Evolutionary conservation across 805 yeast species (phyloP).

Genomic region (Lipomyces spencermartinsiae): DNA sequence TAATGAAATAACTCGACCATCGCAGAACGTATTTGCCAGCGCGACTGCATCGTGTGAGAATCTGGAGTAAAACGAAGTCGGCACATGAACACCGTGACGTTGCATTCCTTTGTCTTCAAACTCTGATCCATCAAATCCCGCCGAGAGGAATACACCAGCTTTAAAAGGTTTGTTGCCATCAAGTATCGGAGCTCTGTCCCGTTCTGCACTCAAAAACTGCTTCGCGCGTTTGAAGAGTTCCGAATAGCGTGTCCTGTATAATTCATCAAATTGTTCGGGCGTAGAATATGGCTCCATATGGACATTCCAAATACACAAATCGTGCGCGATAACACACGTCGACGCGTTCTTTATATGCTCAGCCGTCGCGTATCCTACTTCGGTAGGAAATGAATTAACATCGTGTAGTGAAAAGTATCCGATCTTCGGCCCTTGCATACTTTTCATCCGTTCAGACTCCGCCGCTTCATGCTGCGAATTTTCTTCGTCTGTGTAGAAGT

Average conservation of each 20-base stretch:
- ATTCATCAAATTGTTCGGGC: slow-evolving; percentile 67
- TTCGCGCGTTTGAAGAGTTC: slow-evolving; percentile 69
- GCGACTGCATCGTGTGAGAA: slow-evolving; percentile 77
- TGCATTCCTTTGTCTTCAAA: slow-evolving; percentile 85
- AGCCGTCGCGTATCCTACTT: slow-evolving; percentile 73
- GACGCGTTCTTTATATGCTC: slow-evolving; percentile 77
- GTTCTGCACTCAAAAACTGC: slow-evolving; percentile 56
- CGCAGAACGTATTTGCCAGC: slow-evolving; percentile 65
- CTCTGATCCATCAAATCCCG: slow-evolving; percentile 89
- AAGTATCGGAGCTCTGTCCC: neutral
- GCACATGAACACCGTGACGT: slow-evolving; percentile 80
- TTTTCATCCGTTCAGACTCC: slow-evolving; percentile 1
- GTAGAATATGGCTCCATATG: slow-evolving; percentile 71
- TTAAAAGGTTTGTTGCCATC: slow-evolving; percentile 50
- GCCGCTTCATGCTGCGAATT: neutral
- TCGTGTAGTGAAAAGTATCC: slow-evolving; percentile 87
- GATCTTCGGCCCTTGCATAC: slow-evolving; percentile 57
- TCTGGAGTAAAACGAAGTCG: slow-evolving; percentile 75
- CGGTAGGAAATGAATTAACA: slow-evolving; percentile 85
- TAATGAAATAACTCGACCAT: slow-evolving; percentile 68
- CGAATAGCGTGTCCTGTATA: slow-evolving; percentile 67
- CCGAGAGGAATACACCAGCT: slow-evolving; percentile 73
- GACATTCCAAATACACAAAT: slow-evolving; percentile 80
- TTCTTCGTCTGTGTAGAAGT: slow-evolving; percentile 29
- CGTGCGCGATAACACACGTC: slow-evolving; percentile 78